These are phyloP conservation scores for Penicillium mononematosum DNA, from an alignment of 495 filamentous ascomycete species.

Conservation along the genomic window DNA sequence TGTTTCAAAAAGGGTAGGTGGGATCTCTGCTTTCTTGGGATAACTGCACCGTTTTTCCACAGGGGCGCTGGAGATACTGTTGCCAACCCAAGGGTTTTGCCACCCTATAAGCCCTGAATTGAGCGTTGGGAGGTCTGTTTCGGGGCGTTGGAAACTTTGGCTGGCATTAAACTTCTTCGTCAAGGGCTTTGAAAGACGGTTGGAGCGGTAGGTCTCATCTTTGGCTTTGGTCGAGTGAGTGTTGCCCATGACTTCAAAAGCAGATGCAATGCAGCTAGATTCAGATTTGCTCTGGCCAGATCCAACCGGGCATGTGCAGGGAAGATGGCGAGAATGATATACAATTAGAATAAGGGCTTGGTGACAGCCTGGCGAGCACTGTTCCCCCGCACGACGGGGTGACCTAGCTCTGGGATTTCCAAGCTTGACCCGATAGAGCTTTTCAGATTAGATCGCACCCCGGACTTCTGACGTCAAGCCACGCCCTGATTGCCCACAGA, in stretches of 20 bases:
- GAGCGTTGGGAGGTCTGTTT: slow-evolving; percentile 14
- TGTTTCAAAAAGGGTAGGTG: slow-evolving; percentile 22
- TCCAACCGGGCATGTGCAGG: slow-evolving; percentile 16
- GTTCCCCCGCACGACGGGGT: slow-evolving; percentile 14
- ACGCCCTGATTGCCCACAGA: slow-evolving; percentile 21
- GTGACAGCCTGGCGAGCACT: slow-evolving; percentile 10
- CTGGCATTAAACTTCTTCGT: slow-evolving; percentile 27
- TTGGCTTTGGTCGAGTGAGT: slow-evolving; percentile 36
- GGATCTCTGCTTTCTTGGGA: slow-evolving; percentile 18
- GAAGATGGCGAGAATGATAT: slow-evolving; percentile 21
- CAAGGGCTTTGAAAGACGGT: slow-evolving; percentile 47
- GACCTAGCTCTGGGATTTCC: slow-evolving; percentile 13
- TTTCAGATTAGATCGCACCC: slow-evolving; percentile 24
- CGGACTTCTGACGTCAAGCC: slow-evolving; percentile 31
- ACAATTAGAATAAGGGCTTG: slow-evolving; percentile 11
- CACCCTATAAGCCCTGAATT: slow-evolving; percentile 28
- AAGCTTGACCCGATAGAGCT: neutral
- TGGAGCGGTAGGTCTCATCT: slow-evolving; percentile 39
- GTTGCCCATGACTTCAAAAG: slow-evolving; percentile 38
- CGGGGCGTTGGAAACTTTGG: neutral
- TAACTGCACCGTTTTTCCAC: slow-evolving; percentile 12
- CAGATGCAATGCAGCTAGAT: slow-evolving; percentile 12
- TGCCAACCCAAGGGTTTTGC: slow-evolving; percentile 34
- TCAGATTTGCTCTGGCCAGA: slow-evolving; percentile 15
- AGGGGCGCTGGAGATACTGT: slow-evolving; percentile 12